Base-by-base conservation (phyloP, 2,329 filamentous ascomycete genomes). In the Phaeosphaeria sp. region DNA sequence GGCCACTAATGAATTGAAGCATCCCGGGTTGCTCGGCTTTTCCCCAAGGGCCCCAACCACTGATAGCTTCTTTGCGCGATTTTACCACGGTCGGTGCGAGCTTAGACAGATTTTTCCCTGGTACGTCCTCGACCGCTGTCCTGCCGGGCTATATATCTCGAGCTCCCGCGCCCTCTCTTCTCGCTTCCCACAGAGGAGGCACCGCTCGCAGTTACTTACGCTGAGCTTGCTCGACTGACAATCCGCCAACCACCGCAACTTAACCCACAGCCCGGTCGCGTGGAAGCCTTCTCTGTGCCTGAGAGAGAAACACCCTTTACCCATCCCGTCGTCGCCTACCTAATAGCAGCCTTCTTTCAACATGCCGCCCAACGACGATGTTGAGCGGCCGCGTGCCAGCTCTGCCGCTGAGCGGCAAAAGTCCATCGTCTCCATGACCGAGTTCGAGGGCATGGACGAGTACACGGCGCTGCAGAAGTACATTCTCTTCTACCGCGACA, bases 401-500 rank as follows among this genome's bases (percentile, higher is more conserved):
- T 65, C 61, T 56, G 66, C 64, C 58, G 68, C 68, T 59, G 66
- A 69, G 55, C 72, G 74, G 52, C 70, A 73, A 36, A 73, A 73
- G 67, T 77, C 74, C 44, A 73, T 74, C 27, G 72, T 73, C 62
- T 66, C 61, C 51, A 65, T 74, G 66, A 69, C 69, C 49, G 73
- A 69, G 47, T 75, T 78, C 59, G 79, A 82, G 67, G 80, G 81
- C 66, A 74, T 79, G 78, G 87, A 88, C 75, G 87, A 89, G 77
- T 89, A 89, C 78, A 83, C 84, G 65, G 86, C 86, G 52, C 80
- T 89, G 53, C 86, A 89, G 74, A 84, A 87, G 71, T 89, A 87
- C 80, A 89, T 89, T 75, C 87, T 86, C 64, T 87, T 85, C 72
- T 89, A 89, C 78, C 84, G 83, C 68, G 86, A 88, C 77, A 82